Percentiles rank a stretch among this genome's conserved stretches.
phyloP scores from a whole-genome alignment of 2,329 filamentous ascomycete species.

The Orbilia ellipsospora region DNA sequence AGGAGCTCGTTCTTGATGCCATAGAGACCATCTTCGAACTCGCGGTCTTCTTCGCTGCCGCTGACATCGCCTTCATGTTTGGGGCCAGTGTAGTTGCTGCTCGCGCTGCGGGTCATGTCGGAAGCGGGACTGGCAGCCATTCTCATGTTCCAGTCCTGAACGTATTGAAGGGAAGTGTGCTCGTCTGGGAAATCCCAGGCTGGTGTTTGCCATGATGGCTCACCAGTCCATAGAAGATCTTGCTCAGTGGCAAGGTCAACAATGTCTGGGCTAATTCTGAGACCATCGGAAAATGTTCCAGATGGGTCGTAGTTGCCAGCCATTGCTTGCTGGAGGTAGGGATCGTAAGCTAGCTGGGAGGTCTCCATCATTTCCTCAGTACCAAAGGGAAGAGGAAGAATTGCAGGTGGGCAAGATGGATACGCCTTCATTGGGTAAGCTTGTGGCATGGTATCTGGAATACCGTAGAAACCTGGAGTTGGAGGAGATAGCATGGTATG shows the following conservation, averaged over 20 bases:
- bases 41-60: slow-evolving; percentile 54
- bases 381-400: slow-evolving; percentile 51
- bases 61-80: slow-evolving; percentile 52
- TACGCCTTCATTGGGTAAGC: slow-evolving; percentile 54
- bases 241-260: slow-evolving; percentile 54
- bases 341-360: slow-evolving; percentile 44
- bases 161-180: slow-evolving; percentile 51
- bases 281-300: slow-evolving; percentile 48
- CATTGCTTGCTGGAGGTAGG: slow-evolving; percentile 52
- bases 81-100: slow-evolving; percentile 50
- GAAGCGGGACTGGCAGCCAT: slow-evolving; percentile 52
- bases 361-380: slow-evolving; percentile 53
- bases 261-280: slow-evolving; percentile 54
- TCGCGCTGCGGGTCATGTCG: slow-evolving; percentile 53
- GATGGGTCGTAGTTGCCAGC: slow-evolving; percentile 47
- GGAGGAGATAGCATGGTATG: slow-evolving; percentile 53
- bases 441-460: slow-evolving; percentile 46
- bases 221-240: slow-evolving; percentile 51
- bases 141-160: slow-evolving; percentile 54
- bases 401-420: slow-evolving; percentile 48
- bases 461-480: slow-evolving; percentile 49
- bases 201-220: slow-evolving; percentile 51
- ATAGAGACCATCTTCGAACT: slow-evolving; percentile 54
- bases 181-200: slow-evolving; percentile 51
- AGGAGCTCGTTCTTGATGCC: slow-evolving; percentile 55